Evolutionary conservation across 2,329 filamentous ascomycete species (phyloP), one percentile per base, ranked within the genome.

Genomic region (Beauveria scarabaeidicola): DNA sequence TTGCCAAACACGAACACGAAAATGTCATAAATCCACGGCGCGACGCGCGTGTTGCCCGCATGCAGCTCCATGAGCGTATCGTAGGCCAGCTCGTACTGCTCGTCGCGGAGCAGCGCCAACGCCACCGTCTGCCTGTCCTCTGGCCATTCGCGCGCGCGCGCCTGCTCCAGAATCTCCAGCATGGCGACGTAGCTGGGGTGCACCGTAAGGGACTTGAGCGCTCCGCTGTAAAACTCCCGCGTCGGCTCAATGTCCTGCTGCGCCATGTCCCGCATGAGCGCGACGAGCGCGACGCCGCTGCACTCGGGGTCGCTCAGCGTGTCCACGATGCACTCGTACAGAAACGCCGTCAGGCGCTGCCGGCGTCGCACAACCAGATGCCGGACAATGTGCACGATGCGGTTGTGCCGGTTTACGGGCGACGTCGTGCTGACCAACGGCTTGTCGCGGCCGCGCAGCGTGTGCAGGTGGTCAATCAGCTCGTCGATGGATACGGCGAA

Each of bases 111-210:
- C 61, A 95, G 74, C 0, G 90, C 91, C 10, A 90, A 74, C 1
- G 88, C 81, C 21, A 95, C 78, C 68, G 82, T 84, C 66, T 89
- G 83, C 69, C 82, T 82, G 9, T 85, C 87, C 7, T 71, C 64
- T 2, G 67, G 62, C 52, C 71, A 69, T 89, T 91, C 96, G 63
- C 84, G 80, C 59, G 84, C 78, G 66, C 84, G 83, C 88, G 94
- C 91, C 59, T 87, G 85, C 58, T 83, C 75, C 43, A 97, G 75
- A 3, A 96, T 79, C 40, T 86, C 79, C 57, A 83, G 81, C 40
- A 91, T 85, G 25, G 94, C 75, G 6, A 91, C 65, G 66, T 95
- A 93, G 72, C 97, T 89, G 0, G 93, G 90, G 69, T 97, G 94
- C 9, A 94, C 83, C 0, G 89, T 84, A 25, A 97, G 78, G 5